phyloP scores from a whole-genome alignment of 495 filamentous ascomycete genomes.

The Poronia punctata region DNA sequence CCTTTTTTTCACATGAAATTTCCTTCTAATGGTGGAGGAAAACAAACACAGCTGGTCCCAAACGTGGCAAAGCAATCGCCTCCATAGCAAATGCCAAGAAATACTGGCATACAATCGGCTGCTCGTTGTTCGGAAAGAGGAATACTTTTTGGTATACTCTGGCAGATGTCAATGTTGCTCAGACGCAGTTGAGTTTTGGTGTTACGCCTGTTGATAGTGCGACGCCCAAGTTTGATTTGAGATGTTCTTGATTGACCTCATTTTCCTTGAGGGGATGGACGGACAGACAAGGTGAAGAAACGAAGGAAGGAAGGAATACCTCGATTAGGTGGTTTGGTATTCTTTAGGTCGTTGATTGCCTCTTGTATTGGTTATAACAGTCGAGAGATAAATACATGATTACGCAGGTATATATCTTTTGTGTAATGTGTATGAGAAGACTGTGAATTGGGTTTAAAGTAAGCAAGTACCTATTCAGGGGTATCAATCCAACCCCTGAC shows the following conservation, averaged over 20 bases:
- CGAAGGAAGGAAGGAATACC: too few relatives aligned
- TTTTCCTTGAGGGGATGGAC: too few relatives aligned
- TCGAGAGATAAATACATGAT: too few relatives aligned
- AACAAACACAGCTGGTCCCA: conserved; percentile 34
- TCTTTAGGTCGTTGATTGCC: too few relatives aligned
- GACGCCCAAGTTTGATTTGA: conserved; percentile 44
- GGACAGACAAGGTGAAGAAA: too few relatives aligned
- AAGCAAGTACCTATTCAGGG: too few relatives aligned
- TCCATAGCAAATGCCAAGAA: conserved; percentile 54
- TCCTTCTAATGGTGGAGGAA: not conserved
- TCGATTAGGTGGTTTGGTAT: too few relatives aligned
- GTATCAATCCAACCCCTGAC: too few relatives aligned
- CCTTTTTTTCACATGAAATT: not conserved
- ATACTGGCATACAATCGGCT: conserved; percentile 67
- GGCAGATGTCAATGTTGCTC: conserved; percentile 46
- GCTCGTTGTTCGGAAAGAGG: conserved; percentile 52
- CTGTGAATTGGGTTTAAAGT: too few relatives aligned
- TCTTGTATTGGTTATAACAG: too few relatives aligned
- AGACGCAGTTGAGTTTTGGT: conserved; percentile 16
- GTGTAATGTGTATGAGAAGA: too few relatives aligned
- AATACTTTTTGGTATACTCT: conserved; percentile 66
- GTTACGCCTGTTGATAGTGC: conserved; percentile 34
- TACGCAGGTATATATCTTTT: too few relatives aligned
- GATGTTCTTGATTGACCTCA: conserved; percentile 35
- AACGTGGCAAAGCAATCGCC: conserved; percentile 52